Percentiles rank a stretch among this genome's conserved stretches.
These are phyloP conservation scores for Sinapis alba DNA, from an alignment of 441 rosid species.

Conservation along the genomic window DNA sequence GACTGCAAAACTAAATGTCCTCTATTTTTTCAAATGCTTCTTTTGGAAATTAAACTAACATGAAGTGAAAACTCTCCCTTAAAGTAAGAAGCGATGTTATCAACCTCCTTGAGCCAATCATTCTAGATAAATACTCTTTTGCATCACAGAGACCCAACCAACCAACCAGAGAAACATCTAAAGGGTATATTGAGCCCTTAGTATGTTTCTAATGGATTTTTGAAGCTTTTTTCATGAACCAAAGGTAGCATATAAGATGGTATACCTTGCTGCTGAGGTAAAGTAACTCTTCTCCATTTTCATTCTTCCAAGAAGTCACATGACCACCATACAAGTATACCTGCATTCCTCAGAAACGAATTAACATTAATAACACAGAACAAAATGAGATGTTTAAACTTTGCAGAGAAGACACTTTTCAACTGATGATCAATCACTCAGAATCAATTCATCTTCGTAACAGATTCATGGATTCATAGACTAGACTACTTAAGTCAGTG, in stretches of 20 bases:
- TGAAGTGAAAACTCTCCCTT: not conserved
- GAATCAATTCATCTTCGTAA: not conserved
- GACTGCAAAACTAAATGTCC: conserved; percentile 5
- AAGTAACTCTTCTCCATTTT: conserved; percentile 68
- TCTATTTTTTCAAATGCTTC: not conserved
- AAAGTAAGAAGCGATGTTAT: not conserved
- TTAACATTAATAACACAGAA: not conserved
- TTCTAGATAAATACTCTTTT: not conserved
- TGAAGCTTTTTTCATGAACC: conserved; percentile 7
- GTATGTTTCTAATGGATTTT: not conserved
- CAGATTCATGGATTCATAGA: conserved; percentile 11
- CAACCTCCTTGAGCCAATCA: conserved; percentile 1
- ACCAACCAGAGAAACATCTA: conserved; percentile 9
- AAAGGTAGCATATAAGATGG: not conserved
- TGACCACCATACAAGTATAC: conserved; percentile 73
- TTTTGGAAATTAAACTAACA: conserved; percentile 11
- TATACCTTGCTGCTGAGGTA: conserved; percentile 70
- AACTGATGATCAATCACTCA: not conserved
- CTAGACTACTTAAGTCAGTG: not conserved
- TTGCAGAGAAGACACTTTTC: conserved; percentile 11
- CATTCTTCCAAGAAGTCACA: conserved; percentile 81
- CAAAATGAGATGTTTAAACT: not conserved
- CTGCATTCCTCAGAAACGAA: conserved; percentile 36
- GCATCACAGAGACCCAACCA: too few relatives aligned
- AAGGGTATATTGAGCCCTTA: not conserved